Percentiles rank a stretch among this genome's conserved stretches.
These are phyloP conservation scores for Exophiala dermatitidis DNA, from an alignment of 2,329 filamentous ascomycete genomes.

Conservation along the genomic window DNA sequence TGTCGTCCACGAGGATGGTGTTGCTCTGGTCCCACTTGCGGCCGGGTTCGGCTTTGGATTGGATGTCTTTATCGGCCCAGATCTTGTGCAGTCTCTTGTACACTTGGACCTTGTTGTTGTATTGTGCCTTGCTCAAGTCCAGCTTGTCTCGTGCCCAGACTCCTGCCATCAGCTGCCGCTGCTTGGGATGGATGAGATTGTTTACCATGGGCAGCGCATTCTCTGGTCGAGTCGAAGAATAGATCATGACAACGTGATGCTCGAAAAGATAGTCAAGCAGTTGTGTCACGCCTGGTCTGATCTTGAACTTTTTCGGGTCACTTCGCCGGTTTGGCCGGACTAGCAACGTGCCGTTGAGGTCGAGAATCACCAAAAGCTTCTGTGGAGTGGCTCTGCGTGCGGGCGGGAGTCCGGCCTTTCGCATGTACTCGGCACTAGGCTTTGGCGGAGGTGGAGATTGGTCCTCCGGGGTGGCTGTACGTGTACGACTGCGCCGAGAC, in stretches of 20 bases:
- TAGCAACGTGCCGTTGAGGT: constrained; percentile 88
- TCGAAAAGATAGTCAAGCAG: constrained; percentile 70
- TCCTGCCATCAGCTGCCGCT: constrained; percentile 54
- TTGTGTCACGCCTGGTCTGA: constrained; percentile 57
- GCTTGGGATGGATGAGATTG: constrained; percentile 51
- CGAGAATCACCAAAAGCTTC: constrained; percentile 72
- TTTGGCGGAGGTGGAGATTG: constrained; percentile 43
- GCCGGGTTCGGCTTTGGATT: constrained; percentile 35
- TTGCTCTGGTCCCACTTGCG: constrained; percentile 68
- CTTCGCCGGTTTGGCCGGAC: constrained; percentile 53
- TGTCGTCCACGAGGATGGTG: constrained; percentile 86
- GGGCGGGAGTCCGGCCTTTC: constrained; percentile 44
- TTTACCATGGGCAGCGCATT: constrained; percentile 66
- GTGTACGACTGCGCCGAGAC: neutral
- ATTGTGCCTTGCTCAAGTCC: constrained; percentile 58
- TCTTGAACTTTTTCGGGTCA: constrained; percentile 49
- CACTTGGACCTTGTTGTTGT: constrained; percentile 65
- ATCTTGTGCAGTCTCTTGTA: constrained; percentile 76
- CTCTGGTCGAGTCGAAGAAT: constrained; percentile 72
- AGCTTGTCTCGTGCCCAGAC: constrained; percentile 75
- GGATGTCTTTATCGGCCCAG: constrained; percentile 52
- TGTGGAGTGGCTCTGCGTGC: constrained; percentile 43
- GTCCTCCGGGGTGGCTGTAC: neutral
- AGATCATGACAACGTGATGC: constrained; percentile 75
- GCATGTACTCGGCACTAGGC: constrained; percentile 56